A percentile compares a stretch with the other conserved stretches of the same genome.
phyloP scores from a whole-genome alignment of 139 green algal genomes.

The Asterochloris sp. region DNA sequence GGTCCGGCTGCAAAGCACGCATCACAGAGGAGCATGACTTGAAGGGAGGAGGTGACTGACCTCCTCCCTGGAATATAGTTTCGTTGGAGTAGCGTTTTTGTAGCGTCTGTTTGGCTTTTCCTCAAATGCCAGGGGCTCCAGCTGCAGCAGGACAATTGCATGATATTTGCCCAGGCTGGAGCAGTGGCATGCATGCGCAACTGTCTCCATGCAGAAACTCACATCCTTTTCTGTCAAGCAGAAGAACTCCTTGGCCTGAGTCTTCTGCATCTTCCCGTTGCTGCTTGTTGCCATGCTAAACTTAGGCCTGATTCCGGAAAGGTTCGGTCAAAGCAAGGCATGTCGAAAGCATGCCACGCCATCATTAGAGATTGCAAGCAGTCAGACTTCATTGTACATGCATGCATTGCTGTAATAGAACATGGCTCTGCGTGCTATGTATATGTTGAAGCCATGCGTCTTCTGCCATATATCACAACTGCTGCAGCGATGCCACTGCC shows the following conservation, averaged over 20 bases:
- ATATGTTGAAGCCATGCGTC: background rate
- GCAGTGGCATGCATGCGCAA: background rate
- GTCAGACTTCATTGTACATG: too few species aligned
- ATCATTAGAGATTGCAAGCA: too few species aligned
- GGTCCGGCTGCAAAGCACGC: background rate
- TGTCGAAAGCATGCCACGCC: too few species aligned
- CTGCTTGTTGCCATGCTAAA: too few species aligned
- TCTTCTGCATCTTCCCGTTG: slow-evolving; percentile 12
- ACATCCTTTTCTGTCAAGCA: slow-evolving; percentile 28
- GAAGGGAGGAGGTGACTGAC: background rate
- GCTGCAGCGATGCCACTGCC: background rate
- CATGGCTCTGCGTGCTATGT: too few species aligned
- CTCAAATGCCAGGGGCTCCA: slow-evolving; percentile 1
- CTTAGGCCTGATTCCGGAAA: too few species aligned
- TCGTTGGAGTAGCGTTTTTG: slow-evolving; percentile 11
- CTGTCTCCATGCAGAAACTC: background rate
- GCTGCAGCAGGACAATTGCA: slow-evolving; percentile 5
- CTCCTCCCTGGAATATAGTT: slow-evolving; percentile 11
- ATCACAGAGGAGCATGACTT: background rate
- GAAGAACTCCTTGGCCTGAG: slow-evolving; percentile 25
- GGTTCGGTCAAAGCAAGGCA: too few species aligned
- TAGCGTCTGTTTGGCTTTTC: slow-evolving; percentile 19
- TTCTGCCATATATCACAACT: background rate
- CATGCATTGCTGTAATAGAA: too few species aligned
- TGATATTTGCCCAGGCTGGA: too few species aligned